phyloP scores from a whole-genome alignment of 2,329 filamentous ascomycete genomes.

The Colletotrichum trifolii region DNA sequence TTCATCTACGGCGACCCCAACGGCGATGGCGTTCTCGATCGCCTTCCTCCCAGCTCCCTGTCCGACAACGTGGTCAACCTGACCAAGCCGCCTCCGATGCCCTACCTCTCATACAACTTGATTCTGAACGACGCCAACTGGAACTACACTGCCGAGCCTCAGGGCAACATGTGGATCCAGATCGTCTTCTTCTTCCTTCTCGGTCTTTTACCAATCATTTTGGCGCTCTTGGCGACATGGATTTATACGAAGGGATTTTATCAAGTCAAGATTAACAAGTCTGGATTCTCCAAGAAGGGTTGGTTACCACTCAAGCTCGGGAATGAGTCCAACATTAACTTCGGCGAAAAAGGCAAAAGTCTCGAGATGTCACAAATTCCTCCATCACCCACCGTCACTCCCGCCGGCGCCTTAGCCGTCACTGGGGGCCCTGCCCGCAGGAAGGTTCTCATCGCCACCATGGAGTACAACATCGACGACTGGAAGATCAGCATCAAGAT shows the following conservation, averaged over 20 bases:
- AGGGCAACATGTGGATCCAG: conserved; percentile 64
- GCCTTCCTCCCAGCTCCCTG: conserved; percentile 69
- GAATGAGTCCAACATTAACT: conserved; percentile 45
- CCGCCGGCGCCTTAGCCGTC: conserved; percentile 29
- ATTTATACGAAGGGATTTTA: conserved; percentile 67
- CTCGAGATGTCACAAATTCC: conserved; percentile 38
- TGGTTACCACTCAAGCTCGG: conserved; percentile 43
- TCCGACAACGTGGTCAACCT: conserved; percentile 68
- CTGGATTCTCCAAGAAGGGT: conserved; percentile 41
- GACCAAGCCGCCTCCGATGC: conserved; percentile 61
- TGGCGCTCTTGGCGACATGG: conserved; percentile 61
- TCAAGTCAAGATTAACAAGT: conserved; percentile 64
- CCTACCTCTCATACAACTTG: conserved; percentile 65
- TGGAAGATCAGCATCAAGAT: conserved; percentile 79
- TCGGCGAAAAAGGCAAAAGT: conserved; percentile 44
- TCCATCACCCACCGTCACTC: conserved; percentile 28
- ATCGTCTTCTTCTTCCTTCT: conserved; percentile 64
- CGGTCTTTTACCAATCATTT: conserved; percentile 61
- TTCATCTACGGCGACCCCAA: conserved; percentile 72
- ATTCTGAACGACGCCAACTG: conserved; percentile 64
- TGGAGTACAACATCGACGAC: conserved; percentile 79
- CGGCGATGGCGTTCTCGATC: conserved; percentile 69
- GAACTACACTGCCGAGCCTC: conserved; percentile 62
- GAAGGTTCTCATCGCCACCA: conserved; percentile 75
- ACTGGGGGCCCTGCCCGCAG: conserved; percentile 48